phyloP scores from a whole-genome alignment of 306 rosid genomes.

The Cicer chorassanicum region DNA sequence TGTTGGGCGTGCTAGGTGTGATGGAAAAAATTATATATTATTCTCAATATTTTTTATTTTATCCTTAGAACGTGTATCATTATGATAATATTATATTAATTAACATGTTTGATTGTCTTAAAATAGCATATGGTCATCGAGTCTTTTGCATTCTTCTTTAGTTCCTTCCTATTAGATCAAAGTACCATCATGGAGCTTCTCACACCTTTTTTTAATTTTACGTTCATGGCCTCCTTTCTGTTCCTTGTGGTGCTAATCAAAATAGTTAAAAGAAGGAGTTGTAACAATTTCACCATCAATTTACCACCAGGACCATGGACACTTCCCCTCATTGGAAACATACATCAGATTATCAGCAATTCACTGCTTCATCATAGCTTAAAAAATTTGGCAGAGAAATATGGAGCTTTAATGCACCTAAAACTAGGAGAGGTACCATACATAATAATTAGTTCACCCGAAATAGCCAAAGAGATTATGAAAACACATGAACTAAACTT shows the following conservation, averaged over 20 bases:
- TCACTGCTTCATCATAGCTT: conserved; percentile 7
- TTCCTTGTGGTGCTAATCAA: conserved; percentile 6
- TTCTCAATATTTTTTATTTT: too few species aligned
- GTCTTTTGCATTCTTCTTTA: background rate
- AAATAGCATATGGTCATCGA: background rate
- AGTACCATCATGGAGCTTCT: conserved; percentile 31
- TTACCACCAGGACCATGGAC: conserved; percentile 46
- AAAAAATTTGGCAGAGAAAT: conserved; percentile 7
- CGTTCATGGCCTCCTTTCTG: background rate
- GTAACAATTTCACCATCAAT: background rate
- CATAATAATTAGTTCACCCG: conserved; percentile 39
- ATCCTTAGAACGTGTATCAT: too few species aligned
- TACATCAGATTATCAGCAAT: background rate
- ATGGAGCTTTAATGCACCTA: conserved; percentile 42
- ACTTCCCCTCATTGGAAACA: conserved; percentile 43
- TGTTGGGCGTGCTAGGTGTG: too few species aligned
- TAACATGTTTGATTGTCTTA: background rate
- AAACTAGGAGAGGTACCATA: conserved; percentile 44
- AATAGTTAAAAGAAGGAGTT: background rate
- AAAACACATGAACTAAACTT: conserved; percentile 36
- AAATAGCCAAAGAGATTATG: conserved; percentile 31
- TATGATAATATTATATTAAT: too few species aligned
- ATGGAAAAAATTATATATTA: too few species aligned
- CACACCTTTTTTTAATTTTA: background rate
- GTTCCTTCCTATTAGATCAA: background rate